A percentile compares a stretch with the other conserved stretches of the same genome.
Conservation (phyloP, 1,284 basidiomycete genomes). For the Trichosporon coremiiforme region DNA sequence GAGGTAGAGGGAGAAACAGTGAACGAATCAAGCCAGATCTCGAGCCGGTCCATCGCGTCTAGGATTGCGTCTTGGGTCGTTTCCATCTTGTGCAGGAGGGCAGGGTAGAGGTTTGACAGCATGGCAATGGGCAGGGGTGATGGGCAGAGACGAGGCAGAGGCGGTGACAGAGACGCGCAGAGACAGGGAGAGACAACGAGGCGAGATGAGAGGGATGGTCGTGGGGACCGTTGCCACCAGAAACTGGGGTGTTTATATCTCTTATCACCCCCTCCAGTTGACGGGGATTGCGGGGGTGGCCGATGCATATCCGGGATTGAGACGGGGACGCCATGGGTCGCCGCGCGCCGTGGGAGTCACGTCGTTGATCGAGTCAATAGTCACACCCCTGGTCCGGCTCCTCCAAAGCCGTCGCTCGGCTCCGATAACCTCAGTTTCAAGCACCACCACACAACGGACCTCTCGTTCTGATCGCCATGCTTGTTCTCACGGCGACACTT, state of each 20-base stretch:
- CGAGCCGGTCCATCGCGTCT: constrained; percentile 5
- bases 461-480: too few relatives aligned
- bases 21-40: constrained; percentile 9
- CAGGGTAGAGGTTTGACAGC: constrained; percentile 1
- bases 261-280: not conserved
- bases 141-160: not conserved
- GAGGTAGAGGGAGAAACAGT: not conserved
- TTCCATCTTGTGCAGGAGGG: not conserved
- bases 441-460: too few relatives aligned
- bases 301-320: not conserved
- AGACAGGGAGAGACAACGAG: too few relatives aligned
- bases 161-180: not conserved
- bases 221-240: not conserved
- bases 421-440: too few relatives aligned
- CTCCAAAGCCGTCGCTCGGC: too few relatives aligned
- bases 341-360: too few relatives aligned
- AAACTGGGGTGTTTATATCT: not conserved
- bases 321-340: too few relatives aligned
- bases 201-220: not conserved
- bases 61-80: constrained; percentile 12
- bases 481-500: too few relatives aligned
- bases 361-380: too few relatives aligned
- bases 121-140: not conserved
- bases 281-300: not conserved
- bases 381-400: too few relatives aligned